Conservation (phyloP, 306 rosid species). For the Quillaja saponaria region DNA sequence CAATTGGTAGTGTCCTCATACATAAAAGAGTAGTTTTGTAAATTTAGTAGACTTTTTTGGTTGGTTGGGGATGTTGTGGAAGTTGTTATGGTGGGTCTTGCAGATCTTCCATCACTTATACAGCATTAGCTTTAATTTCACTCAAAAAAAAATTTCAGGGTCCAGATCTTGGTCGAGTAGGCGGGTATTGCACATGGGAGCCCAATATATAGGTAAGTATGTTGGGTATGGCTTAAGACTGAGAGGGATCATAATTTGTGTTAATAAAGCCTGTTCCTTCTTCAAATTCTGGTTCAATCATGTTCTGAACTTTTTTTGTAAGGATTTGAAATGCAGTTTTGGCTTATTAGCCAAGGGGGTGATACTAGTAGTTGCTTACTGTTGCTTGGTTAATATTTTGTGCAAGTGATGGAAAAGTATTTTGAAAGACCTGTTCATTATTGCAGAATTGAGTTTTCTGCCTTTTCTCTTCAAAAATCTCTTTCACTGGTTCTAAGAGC, state of each 20-base stretch:
- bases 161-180: constrained; percentile 56
- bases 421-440: constrained; percentile 16
- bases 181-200: constrained; percentile 49
- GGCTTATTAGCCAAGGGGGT: constrained; percentile 24
- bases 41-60: constrained; percentile 30
- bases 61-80: constrained; percentile 28
- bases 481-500: not conserved
- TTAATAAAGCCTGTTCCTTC: constrained; percentile 19
- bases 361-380: constrained; percentile 9
- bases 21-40: constrained; percentile 21
- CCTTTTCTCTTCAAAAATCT: not conserved
- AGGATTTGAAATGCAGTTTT: constrained; percentile 35
- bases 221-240: constrained; percentile 35
- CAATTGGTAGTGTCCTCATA: constrained; percentile 16
- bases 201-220: constrained; percentile 59
- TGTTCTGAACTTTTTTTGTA: constrained; percentile 46
- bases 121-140: constrained; percentile 60
- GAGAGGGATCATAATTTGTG: constrained; percentile 26
- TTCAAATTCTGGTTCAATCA: constrained; percentile 30
- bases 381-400: constrained; percentile 16
- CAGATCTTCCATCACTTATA: constrained; percentile 31
- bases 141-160: constrained; percentile 70
- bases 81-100: constrained; percentile 26
- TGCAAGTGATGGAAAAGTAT: constrained; percentile 11
- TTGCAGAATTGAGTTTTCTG: constrained; percentile 1